These are phyloP conservation scores for Cronartium ribicola DNA, from an alignment of 1,284 basidiomycete genomes.

Conservation along the genomic window DNA sequence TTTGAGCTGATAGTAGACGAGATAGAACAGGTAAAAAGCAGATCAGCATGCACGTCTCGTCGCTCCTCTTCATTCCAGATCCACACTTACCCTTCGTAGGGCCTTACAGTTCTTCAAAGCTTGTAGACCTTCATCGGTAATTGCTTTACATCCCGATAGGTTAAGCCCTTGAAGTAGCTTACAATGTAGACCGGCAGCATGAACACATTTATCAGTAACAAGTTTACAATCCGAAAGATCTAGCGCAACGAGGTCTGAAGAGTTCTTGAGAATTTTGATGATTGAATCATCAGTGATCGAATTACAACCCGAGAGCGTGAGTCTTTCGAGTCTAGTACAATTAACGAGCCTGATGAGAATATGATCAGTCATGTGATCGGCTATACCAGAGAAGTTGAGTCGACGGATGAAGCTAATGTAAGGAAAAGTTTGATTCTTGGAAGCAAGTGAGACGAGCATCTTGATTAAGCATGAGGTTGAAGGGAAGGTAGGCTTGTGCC, in stretches of 20 bases:
- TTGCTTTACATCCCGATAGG: conserved; percentile 72
- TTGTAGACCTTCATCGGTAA: conserved; percentile 73
- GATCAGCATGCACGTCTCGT: background rate
- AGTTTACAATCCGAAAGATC: conserved; percentile 64
- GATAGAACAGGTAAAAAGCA: background rate
- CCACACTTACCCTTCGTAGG: conserved; percentile 60
- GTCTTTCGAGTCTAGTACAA: conserved; percentile 80
- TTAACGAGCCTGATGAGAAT: conserved; percentile 68
- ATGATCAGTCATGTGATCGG: conserved; percentile 69
- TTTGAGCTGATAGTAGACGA: conserved; percentile 63
- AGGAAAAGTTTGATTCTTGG: conserved; percentile 66
- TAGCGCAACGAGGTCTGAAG: conserved; percentile 72
- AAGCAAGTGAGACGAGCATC: conserved; percentile 65
- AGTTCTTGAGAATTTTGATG: conserved; percentile 62
- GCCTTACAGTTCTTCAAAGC: conserved; percentile 68
- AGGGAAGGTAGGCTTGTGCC: conserved; percentile 81
- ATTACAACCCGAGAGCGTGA: conserved; percentile 81
- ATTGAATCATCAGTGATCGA: conserved; percentile 68
- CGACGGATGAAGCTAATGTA: conserved; percentile 84
- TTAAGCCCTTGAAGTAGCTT: conserved; percentile 86
- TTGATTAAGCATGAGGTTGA: conserved; percentile 68
- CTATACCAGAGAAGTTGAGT: conserved; percentile 78
- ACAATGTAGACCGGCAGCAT: conserved; percentile 66
- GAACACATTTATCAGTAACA: conserved; percentile 67
- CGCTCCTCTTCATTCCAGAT: background rate